Base-by-base conservation (phyloP, 345 rosid genomes). In the Citrus sinensis region DNA sequence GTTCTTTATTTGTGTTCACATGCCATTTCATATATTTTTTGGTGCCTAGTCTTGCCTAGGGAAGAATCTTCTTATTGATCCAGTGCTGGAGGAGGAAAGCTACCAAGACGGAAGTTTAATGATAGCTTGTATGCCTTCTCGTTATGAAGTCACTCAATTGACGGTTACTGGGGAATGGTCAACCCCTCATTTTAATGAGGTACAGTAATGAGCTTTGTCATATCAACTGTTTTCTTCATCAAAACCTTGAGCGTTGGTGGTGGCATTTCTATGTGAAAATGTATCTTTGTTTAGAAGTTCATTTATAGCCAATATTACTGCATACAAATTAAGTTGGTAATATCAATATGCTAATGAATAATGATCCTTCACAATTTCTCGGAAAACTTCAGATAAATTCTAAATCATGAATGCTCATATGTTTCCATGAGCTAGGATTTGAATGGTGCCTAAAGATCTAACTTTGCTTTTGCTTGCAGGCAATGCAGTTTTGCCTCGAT, bases 111-210 rank as follows among this genome's bases (percentile, higher is more conserved):
- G 95, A 80, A 90, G 95, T 87, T 60, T 94, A 54, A 82, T 89
- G 92, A 84, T 96, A 80, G 82, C 97, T 32, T 91, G 88, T 78
- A 90, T 96, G 99, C 98, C 98, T 72, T 94, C 98, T 65, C 92
- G 92, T 49, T 85, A 92, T 42, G 98, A 96, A 87, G 87, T 92
- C 80, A 90, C 98, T 30, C 99, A 96, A 85, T 88, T 94, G 77
- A 87, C 90, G 1, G 58, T 91, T 77, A 92, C 97, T 0, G 98
- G 98, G 79, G 95, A 92, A 83, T 94, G 97, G 99, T 87, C 95
- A 61, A 87, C 95, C 24, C 85, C 93, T 69, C 89, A 88, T 55
- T 80, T 96, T 71, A 89, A 85, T 59, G 98, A 94, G 95, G 99
- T 95, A 83, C 80, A 71, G 27, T 10, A 49, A 3, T 78, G 11